phyloP scores from a whole-genome alignment of 2,329 filamentous ascomycete species.

The Didymella arachidicola region DNA sequence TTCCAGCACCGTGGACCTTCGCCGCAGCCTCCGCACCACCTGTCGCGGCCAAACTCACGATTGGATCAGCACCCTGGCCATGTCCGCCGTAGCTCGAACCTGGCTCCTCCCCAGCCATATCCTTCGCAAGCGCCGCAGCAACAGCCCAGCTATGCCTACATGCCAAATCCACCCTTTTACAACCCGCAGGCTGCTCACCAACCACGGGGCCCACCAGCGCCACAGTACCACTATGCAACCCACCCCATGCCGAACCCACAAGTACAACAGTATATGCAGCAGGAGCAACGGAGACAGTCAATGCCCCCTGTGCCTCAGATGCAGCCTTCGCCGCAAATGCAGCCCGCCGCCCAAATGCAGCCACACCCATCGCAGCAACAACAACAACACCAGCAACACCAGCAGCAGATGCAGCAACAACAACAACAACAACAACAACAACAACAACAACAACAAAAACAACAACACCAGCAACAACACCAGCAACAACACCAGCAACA shows the following conservation, averaged over 20 bases:
- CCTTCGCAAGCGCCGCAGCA: conserved; percentile 68
- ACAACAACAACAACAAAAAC: conserved; percentile 67
- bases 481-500: conserved; percentile 70
- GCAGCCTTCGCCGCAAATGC: conserved; percentile 62
- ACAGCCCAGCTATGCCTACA: conserved; percentile 78
- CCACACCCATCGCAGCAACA: conserved; percentile 71
- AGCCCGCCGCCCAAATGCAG: conserved; percentile 42
- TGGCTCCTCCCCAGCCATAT: conserved; percentile 70
- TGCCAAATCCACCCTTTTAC: conserved; percentile 86
- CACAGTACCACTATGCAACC: conserved; percentile 54
- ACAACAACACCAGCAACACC: conserved; percentile 35
- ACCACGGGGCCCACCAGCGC: conserved; percentile 49
- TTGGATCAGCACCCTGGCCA: conserved; percentile 79
- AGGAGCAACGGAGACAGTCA: conserved; percentile 77
- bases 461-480: conserved; percentile 75
- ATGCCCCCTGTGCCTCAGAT: conserved; percentile 73
- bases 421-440: conserved; percentile 15
- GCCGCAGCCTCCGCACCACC: conserved; percentile 71
- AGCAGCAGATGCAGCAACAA: conserved; percentile 66
- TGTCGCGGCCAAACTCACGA: conserved; percentile 63
- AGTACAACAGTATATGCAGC: conserved; percentile 73
- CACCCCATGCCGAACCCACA: conserved; percentile 58
- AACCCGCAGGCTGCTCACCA: conserved; percentile 66
- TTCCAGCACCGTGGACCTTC: conserved; percentile 79
- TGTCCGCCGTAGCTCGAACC: conserved; percentile 76